A percentile compares a stretch with the other conserved stretches of the same genome.
phyloP scores from a whole-genome alignment of 495 filamentous ascomycete species.

The Aspergillus taichungensis region DNA sequence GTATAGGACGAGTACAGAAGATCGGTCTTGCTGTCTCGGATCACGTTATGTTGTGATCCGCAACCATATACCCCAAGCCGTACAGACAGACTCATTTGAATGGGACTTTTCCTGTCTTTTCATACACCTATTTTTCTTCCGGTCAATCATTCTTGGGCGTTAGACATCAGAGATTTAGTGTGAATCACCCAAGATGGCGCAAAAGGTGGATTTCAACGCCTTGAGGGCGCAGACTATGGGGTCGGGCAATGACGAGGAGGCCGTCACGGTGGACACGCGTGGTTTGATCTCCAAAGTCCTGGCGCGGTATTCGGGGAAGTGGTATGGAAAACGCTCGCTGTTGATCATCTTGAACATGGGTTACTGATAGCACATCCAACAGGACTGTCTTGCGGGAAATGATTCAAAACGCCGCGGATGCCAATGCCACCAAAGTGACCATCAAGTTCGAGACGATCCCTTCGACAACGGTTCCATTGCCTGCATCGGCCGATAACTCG shows the following conservation, averaged over 20 bases:
- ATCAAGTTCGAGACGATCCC: conserved; percentile 86
- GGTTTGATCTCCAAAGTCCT: conserved; percentile 97
- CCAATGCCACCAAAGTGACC: conserved; percentile 77
- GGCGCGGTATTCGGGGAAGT: conserved; percentile 90
- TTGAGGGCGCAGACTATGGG: conserved; percentile 80
- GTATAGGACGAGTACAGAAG: too few relatives aligned
- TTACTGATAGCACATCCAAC: conserved; percentile 7
- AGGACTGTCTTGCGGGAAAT: conserved; percentile 75
- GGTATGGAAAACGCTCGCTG: conserved; percentile 27
- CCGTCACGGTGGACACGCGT: conserved; percentile 96
- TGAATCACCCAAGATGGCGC: conserved; percentile 38
- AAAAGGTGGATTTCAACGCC: conserved; percentile 65
- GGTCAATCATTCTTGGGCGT: too few relatives aligned
- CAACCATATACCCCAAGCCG: too few relatives aligned
- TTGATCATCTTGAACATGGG: background rate
- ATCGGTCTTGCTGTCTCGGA: too few relatives aligned
- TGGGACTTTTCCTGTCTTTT: too few relatives aligned
- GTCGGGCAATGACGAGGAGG: conserved; percentile 82
- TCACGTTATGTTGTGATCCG: too few relatives aligned
- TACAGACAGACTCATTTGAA: too few relatives aligned
- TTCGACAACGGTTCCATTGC: conserved; percentile 65
- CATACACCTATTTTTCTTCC: too few relatives aligned
- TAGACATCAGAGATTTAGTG: background rate
- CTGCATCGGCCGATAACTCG: conserved; percentile 54
- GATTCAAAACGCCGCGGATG: conserved; percentile 96